Conservation (phyloP, 2,329 filamentous ascomycete genomes). For the Mycosphaerella sp. region DNA sequence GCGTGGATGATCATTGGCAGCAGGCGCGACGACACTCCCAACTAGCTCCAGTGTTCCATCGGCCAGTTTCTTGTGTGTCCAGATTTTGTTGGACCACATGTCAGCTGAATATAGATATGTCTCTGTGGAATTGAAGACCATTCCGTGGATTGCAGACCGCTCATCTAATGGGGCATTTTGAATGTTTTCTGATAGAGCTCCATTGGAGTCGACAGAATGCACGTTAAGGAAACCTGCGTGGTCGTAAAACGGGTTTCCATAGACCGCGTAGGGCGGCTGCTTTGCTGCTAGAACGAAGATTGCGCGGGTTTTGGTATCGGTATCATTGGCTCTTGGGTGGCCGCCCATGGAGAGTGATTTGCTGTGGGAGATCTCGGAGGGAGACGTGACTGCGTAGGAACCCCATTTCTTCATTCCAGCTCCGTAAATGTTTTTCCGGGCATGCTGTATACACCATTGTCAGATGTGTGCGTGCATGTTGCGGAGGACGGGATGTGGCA, state of each 20-base stretch:
- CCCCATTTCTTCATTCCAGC: conserved; percentile 93
- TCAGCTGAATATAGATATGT: conserved; percentile 74
- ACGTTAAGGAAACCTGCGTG: conserved; percentile 77
- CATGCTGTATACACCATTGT: conserved; percentile 50
- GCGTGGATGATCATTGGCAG: conserved; percentile 68
- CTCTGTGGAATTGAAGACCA: conserved; percentile 71
- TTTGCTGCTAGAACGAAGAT: conserved; percentile 81
- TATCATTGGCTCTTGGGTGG: conserved; percentile 61
- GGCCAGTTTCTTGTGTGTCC: conserved; percentile 67
- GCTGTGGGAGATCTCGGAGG: conserved; percentile 69
- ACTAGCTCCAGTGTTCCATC: conserved; percentile 61
- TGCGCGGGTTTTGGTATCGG: conserved; percentile 74
- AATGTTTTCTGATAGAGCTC: conserved; percentile 57
- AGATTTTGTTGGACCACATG: conserved; percentile 71
- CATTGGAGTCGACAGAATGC: conserved; percentile 55
- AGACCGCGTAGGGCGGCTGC: conserved; percentile 72
- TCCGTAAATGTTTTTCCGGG: conserved; percentile 78
- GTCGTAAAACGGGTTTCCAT: conserved; percentile 86
- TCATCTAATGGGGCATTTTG: conserved; percentile 69
- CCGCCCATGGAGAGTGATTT: conserved; percentile 69
- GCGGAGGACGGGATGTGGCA: not conserved
- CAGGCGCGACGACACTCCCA: conserved; percentile 66
- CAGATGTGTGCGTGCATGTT: not conserved
- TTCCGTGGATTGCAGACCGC: conserved; percentile 69
- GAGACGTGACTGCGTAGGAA: conserved; percentile 69